phyloP scores from a whole-genome alignment of 441 rosid species.

The Daphne laureola region DNA sequence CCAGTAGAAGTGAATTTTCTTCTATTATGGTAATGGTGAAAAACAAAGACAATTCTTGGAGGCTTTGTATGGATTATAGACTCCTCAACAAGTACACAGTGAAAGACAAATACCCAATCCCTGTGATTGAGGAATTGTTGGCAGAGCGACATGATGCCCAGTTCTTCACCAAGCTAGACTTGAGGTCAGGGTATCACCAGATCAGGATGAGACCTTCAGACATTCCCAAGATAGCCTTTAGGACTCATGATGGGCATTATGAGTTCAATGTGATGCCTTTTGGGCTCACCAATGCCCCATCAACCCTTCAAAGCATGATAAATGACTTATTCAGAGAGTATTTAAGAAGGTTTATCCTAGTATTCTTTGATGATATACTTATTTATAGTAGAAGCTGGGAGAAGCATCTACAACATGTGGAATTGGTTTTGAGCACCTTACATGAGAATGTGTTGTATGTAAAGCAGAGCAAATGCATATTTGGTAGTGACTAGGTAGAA shows the following conservation, averaged over 20 bases:
- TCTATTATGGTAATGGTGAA: conserved; percentile 7
- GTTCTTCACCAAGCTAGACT: neutral
- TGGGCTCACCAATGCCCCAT: neutral
- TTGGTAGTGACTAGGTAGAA: neutral
- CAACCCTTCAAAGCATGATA: neutral
- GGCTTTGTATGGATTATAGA: neutral
- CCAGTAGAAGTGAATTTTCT: conserved; percentile 5
- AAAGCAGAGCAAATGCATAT: neutral
- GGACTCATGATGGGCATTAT: neutral
- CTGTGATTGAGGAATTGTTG: neutral
- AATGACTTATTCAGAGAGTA: neutral
- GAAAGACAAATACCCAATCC: conserved; percentile 1
- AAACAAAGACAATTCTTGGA: conserved; percentile 10
- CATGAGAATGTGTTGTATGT: neutral
- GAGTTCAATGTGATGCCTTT: neutral
- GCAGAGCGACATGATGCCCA: neutral
- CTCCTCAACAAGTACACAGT: conserved; percentile 1
- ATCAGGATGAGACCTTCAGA: neutral
- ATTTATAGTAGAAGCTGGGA: neutral
- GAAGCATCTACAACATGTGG: neutral
- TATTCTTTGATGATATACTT: neutral
- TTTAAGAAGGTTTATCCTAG: neutral
- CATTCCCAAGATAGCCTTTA: neutral
- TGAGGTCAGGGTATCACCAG: neutral
- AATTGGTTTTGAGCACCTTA: neutral